Conservation (phyloP, 257 asterid species). For the Jaltomata sinuosa region DNA sequence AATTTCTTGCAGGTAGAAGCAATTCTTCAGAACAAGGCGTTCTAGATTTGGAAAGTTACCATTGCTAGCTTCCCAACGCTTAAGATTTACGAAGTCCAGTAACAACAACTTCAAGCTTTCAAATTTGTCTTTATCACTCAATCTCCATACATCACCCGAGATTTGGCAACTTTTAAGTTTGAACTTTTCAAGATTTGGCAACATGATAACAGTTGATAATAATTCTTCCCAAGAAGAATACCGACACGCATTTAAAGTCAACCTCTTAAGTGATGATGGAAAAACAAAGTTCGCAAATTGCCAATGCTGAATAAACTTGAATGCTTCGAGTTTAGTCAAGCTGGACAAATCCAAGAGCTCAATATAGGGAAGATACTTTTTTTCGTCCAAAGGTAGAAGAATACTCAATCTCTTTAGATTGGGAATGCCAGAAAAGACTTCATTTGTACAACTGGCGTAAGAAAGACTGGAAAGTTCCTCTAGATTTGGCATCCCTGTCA, state of each 20-base stretch:
- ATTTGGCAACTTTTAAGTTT: background rate
- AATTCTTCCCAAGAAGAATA: background rate
- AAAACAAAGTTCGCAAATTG: too few species aligned
- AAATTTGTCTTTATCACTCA: too few species aligned
- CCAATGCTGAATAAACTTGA: too few species aligned
- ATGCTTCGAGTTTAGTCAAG: background rate
- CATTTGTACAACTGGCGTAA: background rate
- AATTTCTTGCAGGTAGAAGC: background rate
- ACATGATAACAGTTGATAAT: background rate
- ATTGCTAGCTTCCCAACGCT: too few species aligned
- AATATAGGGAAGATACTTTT: accelerated
- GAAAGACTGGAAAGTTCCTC: background rate
- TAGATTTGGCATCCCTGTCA: background rate
- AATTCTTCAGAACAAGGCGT: background rate
- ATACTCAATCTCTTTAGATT: background rate
- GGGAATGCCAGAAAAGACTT: background rate
- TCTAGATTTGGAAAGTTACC: too few species aligned
- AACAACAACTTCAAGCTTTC: too few species aligned
- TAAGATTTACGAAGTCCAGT: too few species aligned
- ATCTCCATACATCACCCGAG: background rate
- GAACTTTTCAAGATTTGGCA: background rate
- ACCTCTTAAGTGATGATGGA: background rate
- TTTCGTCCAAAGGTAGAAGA: background rate
- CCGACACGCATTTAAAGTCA: background rate
- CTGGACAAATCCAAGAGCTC: background rate